These are phyloP conservation scores for Cystobasidium pallidum DNA, from an alignment of 1,284 basidiomycete genomes.

Conservation along the genomic window DNA sequence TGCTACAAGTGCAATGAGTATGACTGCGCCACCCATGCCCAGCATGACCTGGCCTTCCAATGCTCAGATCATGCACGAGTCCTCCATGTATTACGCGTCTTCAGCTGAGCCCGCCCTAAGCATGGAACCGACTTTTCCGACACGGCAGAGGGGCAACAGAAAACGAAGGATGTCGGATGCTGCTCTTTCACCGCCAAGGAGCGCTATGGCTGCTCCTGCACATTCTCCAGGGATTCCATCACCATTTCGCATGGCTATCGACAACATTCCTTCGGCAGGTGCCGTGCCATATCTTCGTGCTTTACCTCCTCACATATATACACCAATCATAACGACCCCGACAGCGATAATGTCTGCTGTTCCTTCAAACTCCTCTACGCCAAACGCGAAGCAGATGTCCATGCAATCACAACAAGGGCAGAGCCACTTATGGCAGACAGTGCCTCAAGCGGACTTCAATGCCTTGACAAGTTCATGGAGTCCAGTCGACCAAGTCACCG, in stretches of 20 bases:
- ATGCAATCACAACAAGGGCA: background rate
- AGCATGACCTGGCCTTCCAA: background rate
- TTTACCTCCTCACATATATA: background rate
- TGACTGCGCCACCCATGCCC: background rate
- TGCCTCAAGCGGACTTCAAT: constrained; percentile 17
- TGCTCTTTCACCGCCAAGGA: background rate
- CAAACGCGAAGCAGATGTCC: background rate
- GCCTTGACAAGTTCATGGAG: constrained; percentile 21
- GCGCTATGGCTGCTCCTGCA: background rate
- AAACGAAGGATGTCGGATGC: constrained; percentile 4
- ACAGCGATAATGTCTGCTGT: background rate
- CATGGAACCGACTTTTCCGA: background rate
- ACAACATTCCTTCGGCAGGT: background rate
- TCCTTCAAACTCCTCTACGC: background rate
- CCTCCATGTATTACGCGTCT: background rate
- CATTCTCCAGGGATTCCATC: background rate
- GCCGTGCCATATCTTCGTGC: background rate
- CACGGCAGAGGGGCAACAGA: background rate
- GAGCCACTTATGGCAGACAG: background rate
- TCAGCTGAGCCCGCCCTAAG: background rate
- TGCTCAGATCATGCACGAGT: background rate
- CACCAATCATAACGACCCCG: constrained; percentile 3
- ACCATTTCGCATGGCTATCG: background rate
- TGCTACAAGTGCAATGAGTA: background rate
- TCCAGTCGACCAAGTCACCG: constrained; percentile 5